Percentiles rank a stretch among this genome's conserved stretches.
phyloP scores from a whole-genome alignment of 2,329 filamentous ascomycete genomes.

The Aspergillus texensis region DNA sequence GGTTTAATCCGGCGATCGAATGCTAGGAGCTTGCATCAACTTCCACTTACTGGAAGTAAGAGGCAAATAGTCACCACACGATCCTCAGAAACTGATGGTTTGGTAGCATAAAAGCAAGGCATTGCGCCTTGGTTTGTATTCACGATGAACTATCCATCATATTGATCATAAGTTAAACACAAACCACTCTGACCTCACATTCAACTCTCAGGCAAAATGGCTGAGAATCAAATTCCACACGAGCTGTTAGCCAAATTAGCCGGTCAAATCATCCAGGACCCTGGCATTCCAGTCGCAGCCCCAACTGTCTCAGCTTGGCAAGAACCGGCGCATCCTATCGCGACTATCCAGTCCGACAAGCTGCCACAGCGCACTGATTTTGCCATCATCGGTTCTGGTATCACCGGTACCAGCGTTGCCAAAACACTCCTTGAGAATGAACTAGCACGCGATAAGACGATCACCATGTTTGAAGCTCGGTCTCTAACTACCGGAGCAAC shows the following conservation, averaged over 20 bases:
- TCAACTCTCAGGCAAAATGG: not conserved
- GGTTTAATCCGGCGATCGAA: too few species aligned
- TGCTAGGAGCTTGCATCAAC: too few species aligned
- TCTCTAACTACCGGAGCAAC: conserved; percentile 28
- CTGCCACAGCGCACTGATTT: conserved; percentile 25
- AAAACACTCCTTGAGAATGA: conserved; percentile 22
- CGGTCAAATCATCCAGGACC: not conserved
- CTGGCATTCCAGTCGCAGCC: not conserved
- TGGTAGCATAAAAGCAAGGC: too few species aligned
- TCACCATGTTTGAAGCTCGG: conserved; percentile 29
- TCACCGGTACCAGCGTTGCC: conserved; percentile 29
- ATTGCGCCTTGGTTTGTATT: too few species aligned
- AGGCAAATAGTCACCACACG: too few species aligned
- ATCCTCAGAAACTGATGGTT: too few species aligned
- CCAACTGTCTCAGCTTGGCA: conserved; percentile 5
- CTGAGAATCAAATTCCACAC: not conserved
- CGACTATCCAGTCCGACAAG: not conserved
- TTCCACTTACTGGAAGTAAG: too few species aligned
- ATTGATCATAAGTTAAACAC: not conserved
- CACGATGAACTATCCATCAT: too few species aligned
- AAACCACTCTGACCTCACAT: not conserved
- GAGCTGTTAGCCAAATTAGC: not conserved
- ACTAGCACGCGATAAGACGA: conserved; percentile 8
- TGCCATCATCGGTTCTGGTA: conserved; percentile 32
- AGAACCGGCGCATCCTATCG: not conserved